These are phyloP conservation scores for Solanum pinnatisectum DNA, from an alignment of 257 asterid genomes.

Conservation along the genomic window DNA sequence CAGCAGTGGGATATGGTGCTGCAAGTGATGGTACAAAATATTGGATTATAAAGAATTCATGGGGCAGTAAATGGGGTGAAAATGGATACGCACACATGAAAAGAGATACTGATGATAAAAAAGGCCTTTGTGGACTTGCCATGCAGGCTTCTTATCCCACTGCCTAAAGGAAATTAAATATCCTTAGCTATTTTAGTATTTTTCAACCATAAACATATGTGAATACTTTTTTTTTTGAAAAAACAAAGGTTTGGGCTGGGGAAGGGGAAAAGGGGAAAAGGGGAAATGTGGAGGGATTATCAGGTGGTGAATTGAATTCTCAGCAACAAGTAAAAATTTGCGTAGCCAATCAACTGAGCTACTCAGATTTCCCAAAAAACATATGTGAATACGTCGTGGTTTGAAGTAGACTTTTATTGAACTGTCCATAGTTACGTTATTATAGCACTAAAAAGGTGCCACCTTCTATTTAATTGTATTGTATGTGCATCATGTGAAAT, in stretches of 20 bases:
- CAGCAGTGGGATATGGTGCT: slow-evolving; percentile 29
- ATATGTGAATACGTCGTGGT: not conserved
- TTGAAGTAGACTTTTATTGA: not conserved
- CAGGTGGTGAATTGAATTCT: not conserved
- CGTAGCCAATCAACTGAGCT: not conserved
- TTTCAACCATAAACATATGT: not conserved
- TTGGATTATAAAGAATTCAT: slow-evolving; percentile 33
- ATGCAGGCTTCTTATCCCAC: slow-evolving; percentile 35
- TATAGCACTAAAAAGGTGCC: not conserved
- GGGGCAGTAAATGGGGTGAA: slow-evolving; percentile 39
- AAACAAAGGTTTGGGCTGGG: not conserved
- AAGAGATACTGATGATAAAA: slow-evolving; percentile 8
- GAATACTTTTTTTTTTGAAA: not conserved
- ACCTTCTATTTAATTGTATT: not conserved
- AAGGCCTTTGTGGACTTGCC: slow-evolving; percentile 36
- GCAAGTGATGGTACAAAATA: slow-evolving; percentile 20
- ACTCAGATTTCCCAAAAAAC: fast-evolving
- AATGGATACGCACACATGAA: slow-evolving; percentile 24
- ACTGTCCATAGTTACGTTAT: not conserved
- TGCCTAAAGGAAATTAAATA: not conserved
- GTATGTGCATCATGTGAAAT: not conserved
- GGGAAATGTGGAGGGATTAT: not conserved
- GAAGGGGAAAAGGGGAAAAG: too few relatives aligned
- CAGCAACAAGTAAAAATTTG: fast-evolving
- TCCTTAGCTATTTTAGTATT: not conserved